These are phyloP conservation scores for Tetramitus jugosus DNA, from an alignment of 208 protist species.

Conservation along the genomic window DNA sequence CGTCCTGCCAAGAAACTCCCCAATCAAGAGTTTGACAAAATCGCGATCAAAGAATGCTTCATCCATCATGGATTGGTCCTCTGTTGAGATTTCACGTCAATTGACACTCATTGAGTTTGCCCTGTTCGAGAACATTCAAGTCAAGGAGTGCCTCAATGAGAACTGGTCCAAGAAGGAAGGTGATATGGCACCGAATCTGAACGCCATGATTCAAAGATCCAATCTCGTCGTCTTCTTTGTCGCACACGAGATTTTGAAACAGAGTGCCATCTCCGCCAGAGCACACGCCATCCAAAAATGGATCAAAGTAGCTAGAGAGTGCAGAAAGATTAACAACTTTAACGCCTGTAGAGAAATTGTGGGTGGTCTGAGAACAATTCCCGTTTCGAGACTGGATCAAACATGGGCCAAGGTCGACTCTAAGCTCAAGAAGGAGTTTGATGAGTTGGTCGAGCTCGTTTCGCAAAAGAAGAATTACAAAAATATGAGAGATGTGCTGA, in stretches of 20 bases:
- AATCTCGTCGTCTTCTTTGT: background rate
- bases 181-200: constrained; percentile 2
- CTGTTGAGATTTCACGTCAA: constrained; percentile 24
- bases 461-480: constrained; percentile 6
- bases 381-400: constrained; percentile 27
- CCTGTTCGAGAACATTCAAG: constrained; percentile 18
- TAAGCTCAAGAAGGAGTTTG: constrained; percentile 24
- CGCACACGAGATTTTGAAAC: background rate
- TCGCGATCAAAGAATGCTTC: too few species aligned
- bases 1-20: background rate
- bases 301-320: constrained; percentile 14
- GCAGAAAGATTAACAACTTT: constrained; percentile 17
- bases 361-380: constrained; percentile 23
- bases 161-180: constrained; percentile 3
- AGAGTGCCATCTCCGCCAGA: background rate
- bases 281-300: background rate
- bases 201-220: constrained; percentile 15
- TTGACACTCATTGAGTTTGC: constrained; percentile 21
- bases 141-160: constrained; percentile 12
- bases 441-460: constrained; percentile 28
- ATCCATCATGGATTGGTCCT: constrained; percentile 3
- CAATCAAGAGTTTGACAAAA: background rate
- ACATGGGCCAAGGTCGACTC: constrained; percentile 28
- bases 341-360: constrained; percentile 32
- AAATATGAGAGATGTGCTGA: constrained; percentile 18